Base-by-base conservation (phyloP, 1,284 basidiomycete genomes). In the Cystobasidium slooffiae region DNA sequence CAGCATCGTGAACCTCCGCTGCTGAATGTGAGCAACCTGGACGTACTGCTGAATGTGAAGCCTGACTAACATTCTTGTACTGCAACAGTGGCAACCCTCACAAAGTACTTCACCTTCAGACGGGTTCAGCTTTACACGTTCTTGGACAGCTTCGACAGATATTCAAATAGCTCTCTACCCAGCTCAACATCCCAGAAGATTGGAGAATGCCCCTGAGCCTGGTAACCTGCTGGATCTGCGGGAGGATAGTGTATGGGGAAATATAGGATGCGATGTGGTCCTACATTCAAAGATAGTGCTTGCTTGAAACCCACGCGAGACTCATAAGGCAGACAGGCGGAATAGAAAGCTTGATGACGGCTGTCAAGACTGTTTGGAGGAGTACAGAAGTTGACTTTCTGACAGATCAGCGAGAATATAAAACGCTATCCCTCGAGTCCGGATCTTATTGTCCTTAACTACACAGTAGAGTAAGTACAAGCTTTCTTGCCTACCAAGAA, bases 251-350 rank as follows among this genome's bases (percentile, higher is more conserved):
- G 87, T 92, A 39, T 85, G 91, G 16, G 92, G 90, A n/a, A 16
- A 88, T 93, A 31, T 87, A 97, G 51, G 89, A 91, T 74, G 88
- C 92, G 0, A 82, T 97, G 12, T 98, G 95, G 95, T 92, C 91
- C 80, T 94, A 97, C 79, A 91, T 97, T 84, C 96, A 96, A 82
- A 85, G 90, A 18, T 87, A 92, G 76, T 89, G 90, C 41, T 85
- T 97, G n/a, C 92, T 97, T 82, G 94, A 97, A 94, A 95, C 58
- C 43, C 68, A 16, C 53, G 68, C 61, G 41, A 49, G 6, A 53
- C 62, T 31, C 63, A 61, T 41, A 63, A 66, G 80, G 88, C 89
- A 0, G 94, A 98, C 82, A 87, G 91, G 70, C 88, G 91, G 61
- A 84, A 90, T 68, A 88, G 97, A 74, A 88, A 88, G 55, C 87